Conservation (phyloP, 768 basidiomycete species). For the Pholiota microspora region DNA sequence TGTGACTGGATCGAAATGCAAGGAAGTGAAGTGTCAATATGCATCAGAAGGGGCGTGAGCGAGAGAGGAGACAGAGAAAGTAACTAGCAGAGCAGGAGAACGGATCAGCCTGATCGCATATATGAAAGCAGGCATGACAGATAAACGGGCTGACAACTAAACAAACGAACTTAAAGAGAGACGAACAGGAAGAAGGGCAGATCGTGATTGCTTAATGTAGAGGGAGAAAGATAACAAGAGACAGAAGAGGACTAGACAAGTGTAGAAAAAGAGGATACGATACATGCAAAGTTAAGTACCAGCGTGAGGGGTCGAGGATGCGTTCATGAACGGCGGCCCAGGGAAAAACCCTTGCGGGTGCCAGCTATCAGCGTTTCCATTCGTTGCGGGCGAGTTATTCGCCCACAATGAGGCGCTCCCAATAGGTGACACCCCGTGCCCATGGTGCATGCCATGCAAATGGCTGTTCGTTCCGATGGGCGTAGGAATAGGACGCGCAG, state of each 20-base stretch:
- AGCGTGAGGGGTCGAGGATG: constrained; percentile 46
- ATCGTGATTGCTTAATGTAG: constrained; percentile 2
- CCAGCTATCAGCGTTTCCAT: constrained; percentile 48
- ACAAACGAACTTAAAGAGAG: not conserved
- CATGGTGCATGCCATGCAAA: constrained; percentile 15
- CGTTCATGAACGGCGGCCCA: constrained; percentile 40
- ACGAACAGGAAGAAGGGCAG: not conserved
- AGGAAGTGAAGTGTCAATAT: constrained; percentile 16
- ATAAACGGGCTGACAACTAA: not conserved
- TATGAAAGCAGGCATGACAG: not conserved
- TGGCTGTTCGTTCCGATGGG: constrained; percentile 17
- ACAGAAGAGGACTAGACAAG: constrained; percentile 1
- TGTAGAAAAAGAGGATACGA: not conserved
- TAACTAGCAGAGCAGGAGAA: constrained; percentile 1
- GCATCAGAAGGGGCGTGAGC: constrained; percentile 14
- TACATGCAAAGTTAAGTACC: constrained; percentile 20
- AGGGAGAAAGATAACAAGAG: constrained; percentile 11
- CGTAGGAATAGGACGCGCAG: constrained; percentile 16
- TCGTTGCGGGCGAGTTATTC: constrained; percentile 25
- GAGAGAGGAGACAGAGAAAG: constrained; percentile 1
- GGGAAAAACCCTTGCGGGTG: constrained; percentile 47
- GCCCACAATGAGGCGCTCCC: constrained; percentile 39
- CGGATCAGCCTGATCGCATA: not conserved
- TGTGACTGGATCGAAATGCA: constrained; percentile 13
- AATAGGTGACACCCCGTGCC: constrained; percentile 23